phyloP scores from a whole-genome alignment of 2,329 filamentous ascomycete species.

The Colletotrichum lini region DNA sequence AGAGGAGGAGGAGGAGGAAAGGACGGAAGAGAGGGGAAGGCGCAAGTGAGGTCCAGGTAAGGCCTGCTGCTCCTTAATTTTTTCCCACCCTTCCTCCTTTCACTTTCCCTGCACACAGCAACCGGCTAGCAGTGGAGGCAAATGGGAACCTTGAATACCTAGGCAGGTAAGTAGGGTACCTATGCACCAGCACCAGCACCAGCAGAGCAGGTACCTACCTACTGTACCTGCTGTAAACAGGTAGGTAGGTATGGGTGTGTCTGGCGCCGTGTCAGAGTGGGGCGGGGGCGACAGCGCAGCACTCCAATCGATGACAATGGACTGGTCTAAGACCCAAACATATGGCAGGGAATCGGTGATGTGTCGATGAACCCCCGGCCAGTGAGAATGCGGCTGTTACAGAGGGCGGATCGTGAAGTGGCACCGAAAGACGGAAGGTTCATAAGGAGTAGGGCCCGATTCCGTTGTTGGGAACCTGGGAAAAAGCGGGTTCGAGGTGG shows the following conservation, averaged over 20 bases:
- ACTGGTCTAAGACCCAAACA: conserved; percentile 32
- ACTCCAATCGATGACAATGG: conserved; percentile 16
- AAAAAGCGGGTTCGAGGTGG: conserved; percentile 25
- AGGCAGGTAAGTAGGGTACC: background rate
- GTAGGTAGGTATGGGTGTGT: no score
- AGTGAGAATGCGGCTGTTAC: conserved; percentile 23
- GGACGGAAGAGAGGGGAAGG: conserved; percentile 34
- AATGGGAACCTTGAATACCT: background rate
- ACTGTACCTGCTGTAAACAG: no score
- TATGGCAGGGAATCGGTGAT: conserved; percentile 34
- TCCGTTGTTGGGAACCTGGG: conserved; percentile 5
- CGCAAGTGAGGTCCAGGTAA: conserved; percentile 36
- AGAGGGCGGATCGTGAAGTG: conserved; percentile 36
- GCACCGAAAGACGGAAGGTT: conserved; percentile 30
- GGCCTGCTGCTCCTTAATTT: conserved; percentile 25
- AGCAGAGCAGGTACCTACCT: conserved; percentile 2
- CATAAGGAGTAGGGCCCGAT: conserved; percentile 31
- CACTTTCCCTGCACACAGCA: conserved; percentile 3
- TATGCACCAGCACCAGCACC: background rate
- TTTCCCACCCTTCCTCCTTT: background rate
- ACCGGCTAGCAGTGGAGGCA: background rate
- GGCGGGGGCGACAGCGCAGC: conserved; percentile 24
- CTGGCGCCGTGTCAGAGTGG: conserved; percentile 17
- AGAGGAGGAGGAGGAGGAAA: conserved; percentile 28
- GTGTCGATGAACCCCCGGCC: conserved; percentile 18